Evolutionary conservation across 352 stramenopile species (phyloP).

Genomic region (Pythium plurisporium): DNA sequence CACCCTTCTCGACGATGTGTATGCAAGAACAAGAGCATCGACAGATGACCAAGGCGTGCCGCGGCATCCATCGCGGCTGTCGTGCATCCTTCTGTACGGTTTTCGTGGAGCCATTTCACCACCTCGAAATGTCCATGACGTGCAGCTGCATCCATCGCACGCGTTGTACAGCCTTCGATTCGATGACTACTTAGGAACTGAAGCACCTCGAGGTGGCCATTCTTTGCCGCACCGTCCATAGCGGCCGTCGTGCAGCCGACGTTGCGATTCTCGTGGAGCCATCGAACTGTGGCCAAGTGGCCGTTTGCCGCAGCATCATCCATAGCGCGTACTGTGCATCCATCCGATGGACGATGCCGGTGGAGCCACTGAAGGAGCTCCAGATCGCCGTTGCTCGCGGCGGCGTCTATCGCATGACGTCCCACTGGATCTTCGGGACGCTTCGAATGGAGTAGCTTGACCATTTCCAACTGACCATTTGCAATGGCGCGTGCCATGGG

Average conservation of each 20-base stretch:
- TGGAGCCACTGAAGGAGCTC: not conserved
- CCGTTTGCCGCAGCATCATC: conserved; percentile 8
- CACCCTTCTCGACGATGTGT: conserved; percentile 16
- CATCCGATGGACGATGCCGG: not conserved
- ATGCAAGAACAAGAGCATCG: conserved; percentile 3
- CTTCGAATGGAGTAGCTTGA: conserved; percentile 22
- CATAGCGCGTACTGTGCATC: not conserved
- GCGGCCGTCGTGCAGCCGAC: conserved; percentile 5
- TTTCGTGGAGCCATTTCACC: conserved; percentile 9
- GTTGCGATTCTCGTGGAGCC: conserved; percentile 11
- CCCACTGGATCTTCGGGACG: not conserved
- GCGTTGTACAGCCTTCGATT: not conserved
- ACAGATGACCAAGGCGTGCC: not conserved
- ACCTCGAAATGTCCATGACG: conserved; percentile 7
- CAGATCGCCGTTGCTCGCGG: not conserved
- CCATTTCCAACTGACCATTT: conserved; percentile 26
- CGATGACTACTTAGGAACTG: conserved; percentile 15
- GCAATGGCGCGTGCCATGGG: conserved; percentile 41
- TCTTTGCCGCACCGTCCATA: conserved; percentile 18
- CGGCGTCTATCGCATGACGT: not conserved
- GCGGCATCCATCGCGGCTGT: conserved; percentile 12
- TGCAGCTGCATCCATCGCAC: conserved; percentile 19
- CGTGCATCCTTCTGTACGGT: conserved; percentile 15
- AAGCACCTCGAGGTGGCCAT: conserved; percentile 11
- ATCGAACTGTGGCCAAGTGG: conserved; percentile 8